Conservation (phyloP, 768 basidiomycete genomes). For the Pisolithus marmoratus region DNA sequence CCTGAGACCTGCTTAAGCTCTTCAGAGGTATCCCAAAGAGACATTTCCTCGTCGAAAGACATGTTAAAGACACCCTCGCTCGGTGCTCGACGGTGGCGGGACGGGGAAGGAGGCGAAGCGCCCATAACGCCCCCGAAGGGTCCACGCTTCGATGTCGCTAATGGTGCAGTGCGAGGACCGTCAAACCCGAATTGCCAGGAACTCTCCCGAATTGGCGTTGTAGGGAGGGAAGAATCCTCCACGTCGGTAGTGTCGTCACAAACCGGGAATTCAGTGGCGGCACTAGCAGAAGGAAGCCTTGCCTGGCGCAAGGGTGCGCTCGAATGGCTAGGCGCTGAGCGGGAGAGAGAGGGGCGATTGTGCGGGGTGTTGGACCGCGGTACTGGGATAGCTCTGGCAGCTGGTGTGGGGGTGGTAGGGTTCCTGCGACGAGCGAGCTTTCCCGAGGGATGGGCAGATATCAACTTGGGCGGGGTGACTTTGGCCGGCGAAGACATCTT, state of each 20-base stretch:
- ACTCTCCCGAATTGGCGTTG: slow-evolving; percentile 48
- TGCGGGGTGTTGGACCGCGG: slow-evolving; percentile 26
- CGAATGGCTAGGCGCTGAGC: slow-evolving; percentile 47
- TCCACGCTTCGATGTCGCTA: slow-evolving; percentile 33
- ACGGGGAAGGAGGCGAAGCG: slow-evolving; percentile 36
- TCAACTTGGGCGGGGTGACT: slow-evolving; percentile 17
- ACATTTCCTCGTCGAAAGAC: slow-evolving; percentile 64
- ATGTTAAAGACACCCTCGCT: slow-evolving; percentile 74
- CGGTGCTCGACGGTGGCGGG: slow-evolving; percentile 52
- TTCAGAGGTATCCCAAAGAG: slow-evolving; percentile 36
- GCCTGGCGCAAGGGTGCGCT: slow-evolving; percentile 23
- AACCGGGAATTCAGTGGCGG: slow-evolving; percentile 48
- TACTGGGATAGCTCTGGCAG: slow-evolving; percentile 44
- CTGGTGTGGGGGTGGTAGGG: slow-evolving; percentile 34
- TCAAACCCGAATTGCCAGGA: slow-evolving; percentile 31
- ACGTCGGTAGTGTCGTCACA: slow-evolving; percentile 68
- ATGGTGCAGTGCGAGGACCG: slow-evolving; percentile 49
- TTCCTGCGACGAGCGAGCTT: slow-evolving; percentile 58
- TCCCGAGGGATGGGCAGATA: slow-evolving; percentile 45
- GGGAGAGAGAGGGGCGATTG: slow-evolving; percentile 32
- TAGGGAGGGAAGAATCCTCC: slow-evolving; percentile 36
- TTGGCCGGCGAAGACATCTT: slow-evolving; percentile 23
- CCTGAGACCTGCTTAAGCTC: slow-evolving; percentile 31
- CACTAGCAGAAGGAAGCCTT: slow-evolving; percentile 29
- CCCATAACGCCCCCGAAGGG: slow-evolving; percentile 32